Evolutionary conservation across 2,329 filamentous ascomycete genomes (phyloP).

Genomic region (Curvularia lunata): DNA sequence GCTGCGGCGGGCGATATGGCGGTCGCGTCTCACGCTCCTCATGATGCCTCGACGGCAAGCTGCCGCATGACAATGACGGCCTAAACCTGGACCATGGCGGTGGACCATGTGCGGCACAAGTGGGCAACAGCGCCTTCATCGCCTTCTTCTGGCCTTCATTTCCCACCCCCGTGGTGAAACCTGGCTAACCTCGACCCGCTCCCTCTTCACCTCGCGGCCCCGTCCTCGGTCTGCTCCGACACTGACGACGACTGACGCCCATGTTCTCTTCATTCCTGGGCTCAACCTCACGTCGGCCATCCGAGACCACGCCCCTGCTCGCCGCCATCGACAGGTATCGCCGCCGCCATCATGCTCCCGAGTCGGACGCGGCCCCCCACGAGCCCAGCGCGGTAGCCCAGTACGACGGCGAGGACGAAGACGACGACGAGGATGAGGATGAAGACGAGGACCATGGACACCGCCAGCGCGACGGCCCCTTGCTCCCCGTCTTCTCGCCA

Average conservation of each 20-base stretch:
- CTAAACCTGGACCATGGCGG: slow-evolving; percentile 17
- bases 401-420: slow-evolving; percentile 40
- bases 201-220: slow-evolving; percentile 5
- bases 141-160: slow-evolving; percentile 17
- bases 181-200: slow-evolving; percentile 10
- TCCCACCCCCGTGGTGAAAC: slow-evolving; percentile 18
- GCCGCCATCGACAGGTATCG: slow-evolving; percentile 41
- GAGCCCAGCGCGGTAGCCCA: slow-evolving; percentile 26
- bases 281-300: slow-evolving; percentile 36
- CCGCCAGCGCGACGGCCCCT: slow-evolving; percentile 40
- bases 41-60: slow-evolving; percentile 12
- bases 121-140: slow-evolving; percentile 19
- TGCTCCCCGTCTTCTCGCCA: slow-evolving; percentile 52
- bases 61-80: slow-evolving; percentile 19
- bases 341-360: slow-evolving; percentile 32
- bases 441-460: slow-evolving; percentile 36
- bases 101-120: slow-evolving; percentile 14
- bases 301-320: slow-evolving; percentile 48
- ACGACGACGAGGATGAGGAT: slow-evolving; percentile 38
- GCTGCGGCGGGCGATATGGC: slow-evolving; percentile 14
- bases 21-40: slow-evolving; percentile 14
- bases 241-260: slow-evolving; percentile 23
- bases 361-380: slow-evolving; percentile 32
- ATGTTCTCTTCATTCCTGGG: slow-evolving; percentile 50
- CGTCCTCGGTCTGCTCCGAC: slow-evolving; percentile 15